Evolutionary conservation across 331 rosid species (phyloP).

Genomic region (Acacia pycnantha): DNA sequence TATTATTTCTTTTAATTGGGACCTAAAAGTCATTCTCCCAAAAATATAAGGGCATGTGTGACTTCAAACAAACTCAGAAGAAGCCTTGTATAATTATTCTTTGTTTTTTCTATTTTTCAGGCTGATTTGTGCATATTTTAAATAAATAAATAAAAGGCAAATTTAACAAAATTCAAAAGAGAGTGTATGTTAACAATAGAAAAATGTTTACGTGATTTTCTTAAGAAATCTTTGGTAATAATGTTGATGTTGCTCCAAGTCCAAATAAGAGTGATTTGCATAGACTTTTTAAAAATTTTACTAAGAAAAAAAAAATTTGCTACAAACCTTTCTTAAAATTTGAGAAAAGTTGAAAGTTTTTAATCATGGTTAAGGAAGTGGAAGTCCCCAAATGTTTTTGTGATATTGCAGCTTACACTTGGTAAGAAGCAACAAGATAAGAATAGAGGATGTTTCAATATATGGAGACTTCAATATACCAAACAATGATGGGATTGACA

Average conservation of each 20-base stretch:
- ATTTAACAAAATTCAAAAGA: neutral
- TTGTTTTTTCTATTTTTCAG: too few relatives aligned
- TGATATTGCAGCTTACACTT: slow-evolving; percentile 72
- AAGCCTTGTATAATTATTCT: neutral
- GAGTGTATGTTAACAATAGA: neutral
- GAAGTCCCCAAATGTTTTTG: neutral
- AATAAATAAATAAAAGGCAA: neutral
- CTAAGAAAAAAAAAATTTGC: too few relatives aligned
- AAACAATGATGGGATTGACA: slow-evolving; percentile 90
- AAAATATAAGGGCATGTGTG: neutral
- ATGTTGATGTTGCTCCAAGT: neutral
- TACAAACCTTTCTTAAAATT: neutral
- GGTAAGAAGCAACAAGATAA: slow-evolving; percentile 56
- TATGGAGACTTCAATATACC: slow-evolving; percentile 90
- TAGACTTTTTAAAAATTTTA: neutral
- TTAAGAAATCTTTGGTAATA: neutral
- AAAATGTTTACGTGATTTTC: neutral
- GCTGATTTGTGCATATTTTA: neutral
- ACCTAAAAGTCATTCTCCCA: too few relatives aligned
- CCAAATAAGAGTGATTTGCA: neutral
- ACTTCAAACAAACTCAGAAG: neutral
- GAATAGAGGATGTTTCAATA: slow-evolving; percentile 62
- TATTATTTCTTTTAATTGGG: too few relatives aligned
- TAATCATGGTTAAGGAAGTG: neutral
- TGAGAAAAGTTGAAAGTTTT: neutral